These are phyloP conservation scores for Cystobasidium onofrii DNA, from an alignment of 768 basidiomycete species.

Conservation along the genomic window DNA sequence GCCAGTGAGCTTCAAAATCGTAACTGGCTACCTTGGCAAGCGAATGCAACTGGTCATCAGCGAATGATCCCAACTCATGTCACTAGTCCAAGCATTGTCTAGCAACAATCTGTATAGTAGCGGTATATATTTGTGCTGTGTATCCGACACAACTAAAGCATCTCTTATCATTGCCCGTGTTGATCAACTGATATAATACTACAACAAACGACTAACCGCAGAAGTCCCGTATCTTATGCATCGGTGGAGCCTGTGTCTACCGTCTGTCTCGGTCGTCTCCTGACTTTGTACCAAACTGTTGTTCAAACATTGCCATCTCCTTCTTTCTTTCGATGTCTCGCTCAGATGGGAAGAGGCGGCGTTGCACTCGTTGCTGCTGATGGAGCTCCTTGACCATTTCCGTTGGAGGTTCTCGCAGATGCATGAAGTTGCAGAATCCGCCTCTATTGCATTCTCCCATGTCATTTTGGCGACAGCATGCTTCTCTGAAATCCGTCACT, in stretches of 20 bases:
- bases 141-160: too few species aligned
- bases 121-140: too few species aligned
- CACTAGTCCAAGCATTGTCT: too few species aligned
- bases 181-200: too few species aligned
- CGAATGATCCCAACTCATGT: too few species aligned
- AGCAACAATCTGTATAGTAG: too few species aligned
- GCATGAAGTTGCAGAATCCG: constrained; percentile 97
- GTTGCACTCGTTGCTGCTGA: constrained; percentile 35
- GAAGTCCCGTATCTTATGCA: background rate
- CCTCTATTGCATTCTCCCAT: constrained; percentile 89
- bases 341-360: constrained; percentile 30
- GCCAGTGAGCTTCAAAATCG: background rate
- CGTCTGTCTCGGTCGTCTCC: background rate
- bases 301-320: constrained; percentile 34
- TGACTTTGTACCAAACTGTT: constrained; percentile 12
- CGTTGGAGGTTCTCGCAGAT: constrained; percentile 37
- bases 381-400: constrained; percentile 37
- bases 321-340: constrained; percentile 39
- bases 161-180: too few species aligned
- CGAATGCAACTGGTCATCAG: too few species aligned
- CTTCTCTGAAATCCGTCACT: constrained; percentile 97
- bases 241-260: too few species aligned
- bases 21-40: too few species aligned
- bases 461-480: constrained; percentile 97
- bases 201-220: background rate